Conservation (phyloP, 2,329 filamentous ascomycete genomes). For the Exserohilum rostratum region DNA sequence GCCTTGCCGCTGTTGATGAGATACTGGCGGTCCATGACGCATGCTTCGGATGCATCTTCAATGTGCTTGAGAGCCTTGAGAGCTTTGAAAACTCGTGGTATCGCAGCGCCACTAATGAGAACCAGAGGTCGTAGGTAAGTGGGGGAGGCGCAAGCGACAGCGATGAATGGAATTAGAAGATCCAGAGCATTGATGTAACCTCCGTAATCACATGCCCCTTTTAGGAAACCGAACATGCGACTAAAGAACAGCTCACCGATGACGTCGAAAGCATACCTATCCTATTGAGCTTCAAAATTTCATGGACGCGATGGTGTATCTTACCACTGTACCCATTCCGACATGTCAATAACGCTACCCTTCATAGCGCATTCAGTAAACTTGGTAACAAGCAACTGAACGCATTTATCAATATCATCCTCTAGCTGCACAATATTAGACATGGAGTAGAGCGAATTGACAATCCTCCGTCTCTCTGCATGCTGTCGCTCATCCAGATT, state of each 20-base stretch:
- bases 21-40: neutral
- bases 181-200: conserved; percentile 1
- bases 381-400: neutral
- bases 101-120: neutral
- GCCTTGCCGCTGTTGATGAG: neutral
- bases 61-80: neutral
- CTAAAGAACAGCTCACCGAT: conserved; percentile 16
- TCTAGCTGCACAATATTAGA: conserved; percentile 6
- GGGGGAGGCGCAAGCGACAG: neutral
- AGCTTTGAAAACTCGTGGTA: neutral
- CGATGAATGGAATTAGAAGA: neutral
- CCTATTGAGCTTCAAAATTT: neutral
- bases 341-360: neutral
- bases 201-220: neutral
- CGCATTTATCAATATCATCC: conserved; percentile 1
- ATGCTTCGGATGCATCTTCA: neutral
- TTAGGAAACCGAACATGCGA: conserved; percentile 7
- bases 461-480: conserved; percentile 6
- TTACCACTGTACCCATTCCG: conserved; percentile 6
- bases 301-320: too few species aligned
- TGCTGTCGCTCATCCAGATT: conserved; percentile 10
- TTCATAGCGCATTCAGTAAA: neutral
- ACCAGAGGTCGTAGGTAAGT: neutral
- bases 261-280: conserved; percentile 15
- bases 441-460: conserved; percentile 13